phyloP scores from a whole-genome alignment of 2,329 filamentous ascomycete species.

The Intubia oerlemansii region DNA sequence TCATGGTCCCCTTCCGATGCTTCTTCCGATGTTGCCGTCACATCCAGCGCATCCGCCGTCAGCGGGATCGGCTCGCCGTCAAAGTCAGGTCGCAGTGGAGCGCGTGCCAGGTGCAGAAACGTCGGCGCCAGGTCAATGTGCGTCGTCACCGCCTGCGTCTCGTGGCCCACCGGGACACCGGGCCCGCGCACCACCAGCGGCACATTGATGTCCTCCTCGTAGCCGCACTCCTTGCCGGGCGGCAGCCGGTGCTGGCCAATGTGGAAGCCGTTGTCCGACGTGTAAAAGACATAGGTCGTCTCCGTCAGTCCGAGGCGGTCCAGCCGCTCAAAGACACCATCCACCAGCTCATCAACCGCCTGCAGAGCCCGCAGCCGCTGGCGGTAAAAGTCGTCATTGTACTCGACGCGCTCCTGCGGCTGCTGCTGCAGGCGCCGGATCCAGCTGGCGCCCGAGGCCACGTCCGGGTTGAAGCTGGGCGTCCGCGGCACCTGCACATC shows the following conservation, averaged over 20 bases:
- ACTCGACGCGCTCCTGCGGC: conserved; percentile 19
- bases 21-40: no score
- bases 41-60: no score
- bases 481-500: conserved; percentile 37
- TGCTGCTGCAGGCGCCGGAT: conserved; percentile 19
- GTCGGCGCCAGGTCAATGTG: conserved; percentile 45
- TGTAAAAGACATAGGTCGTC: conserved; percentile 36
- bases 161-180: conserved; percentile 21
- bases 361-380: conserved; percentile 29
- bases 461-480: conserved; percentile 43
- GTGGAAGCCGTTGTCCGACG: conserved; percentile 34
- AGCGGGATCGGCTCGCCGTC: conserved; percentile 34
- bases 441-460: conserved; percentile 24
- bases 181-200: conserved; percentile 40
- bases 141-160: conserved; percentile 25
- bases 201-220: conserved; percentile 36
- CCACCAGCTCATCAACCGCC: conserved; percentile 32
- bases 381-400: conserved; percentile 29
- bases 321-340: conserved; percentile 21
- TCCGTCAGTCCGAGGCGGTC: conserved; percentile 34
- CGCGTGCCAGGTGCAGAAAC: conserved; percentile 21
- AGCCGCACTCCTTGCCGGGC: conserved; percentile 34
- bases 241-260: conserved; percentile 34
- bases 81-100: conserved; percentile 23
- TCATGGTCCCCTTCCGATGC: no score